Percentiles rank a stretch among this genome's conserved stretches.
Evolutionary conservation across 805 yeast genomes (phyloP).

Genomic region (Pichia exigua): DNA sequence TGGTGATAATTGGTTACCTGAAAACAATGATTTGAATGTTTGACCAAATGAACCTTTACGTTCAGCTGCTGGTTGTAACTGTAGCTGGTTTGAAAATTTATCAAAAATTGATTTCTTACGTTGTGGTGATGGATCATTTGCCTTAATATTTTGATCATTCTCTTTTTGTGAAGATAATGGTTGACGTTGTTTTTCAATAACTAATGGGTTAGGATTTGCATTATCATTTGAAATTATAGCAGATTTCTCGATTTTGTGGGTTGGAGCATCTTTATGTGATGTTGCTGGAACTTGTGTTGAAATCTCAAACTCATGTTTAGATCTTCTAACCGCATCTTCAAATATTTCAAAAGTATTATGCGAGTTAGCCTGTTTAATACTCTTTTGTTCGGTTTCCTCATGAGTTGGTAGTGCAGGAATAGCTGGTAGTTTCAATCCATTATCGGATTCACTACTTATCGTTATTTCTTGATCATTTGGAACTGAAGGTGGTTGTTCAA

Average conservation of each 20-base stretch:
- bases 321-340: slow-evolving; percentile 16
- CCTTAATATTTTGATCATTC: slow-evolving; percentile 9
- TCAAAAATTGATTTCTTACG: slow-evolving; percentile 32
- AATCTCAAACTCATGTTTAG: slow-evolving; percentile 14
- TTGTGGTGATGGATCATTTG: not conserved
- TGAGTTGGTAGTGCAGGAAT: slow-evolving; percentile 33
- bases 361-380: not conserved
- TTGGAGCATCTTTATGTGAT: not conserved
- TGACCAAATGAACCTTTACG: slow-evolving; percentile 33
- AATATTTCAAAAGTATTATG: slow-evolving; percentile 21
- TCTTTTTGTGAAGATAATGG: slow-evolving; percentile 3
- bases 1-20: slow-evolving; percentile 13
- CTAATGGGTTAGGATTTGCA: not conserved
- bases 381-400: slow-evolving; percentile 14
- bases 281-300: not conserved
- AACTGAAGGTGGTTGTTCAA: slow-evolving; percentile 6
- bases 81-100: slow-evolving; percentile 31
- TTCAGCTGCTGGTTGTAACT: slow-evolving; percentile 2
- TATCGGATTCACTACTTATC: slow-evolving; percentile 33
- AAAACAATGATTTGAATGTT: slow-evolving; percentile 36
- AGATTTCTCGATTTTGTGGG: slow-evolving; percentile 7
- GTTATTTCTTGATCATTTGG: slow-evolving; percentile 31
- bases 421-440: slow-evolving; percentile 40
- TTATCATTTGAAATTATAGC: slow-evolving; percentile 13
- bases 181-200: slow-evolving; percentile 23